phyloP scores from a whole-genome alignment of 2,329 filamentous ascomycete genomes.

The Alternaria incomplexa region DNA sequence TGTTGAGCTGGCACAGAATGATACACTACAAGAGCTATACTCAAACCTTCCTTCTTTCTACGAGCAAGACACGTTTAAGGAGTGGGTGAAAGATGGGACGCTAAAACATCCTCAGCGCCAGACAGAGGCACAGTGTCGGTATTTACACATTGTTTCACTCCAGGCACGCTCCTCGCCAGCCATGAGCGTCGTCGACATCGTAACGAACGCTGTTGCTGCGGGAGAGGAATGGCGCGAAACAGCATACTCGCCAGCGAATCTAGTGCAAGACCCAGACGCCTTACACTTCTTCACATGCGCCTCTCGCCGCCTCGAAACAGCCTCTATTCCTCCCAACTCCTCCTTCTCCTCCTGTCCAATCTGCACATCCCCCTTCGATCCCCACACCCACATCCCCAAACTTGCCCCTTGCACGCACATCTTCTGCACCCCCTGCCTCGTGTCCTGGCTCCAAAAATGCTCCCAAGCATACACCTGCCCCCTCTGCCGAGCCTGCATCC shows the following conservation, averaged over 20 bases:
- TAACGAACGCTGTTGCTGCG: too few relatives aligned
- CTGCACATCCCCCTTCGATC: neutral
- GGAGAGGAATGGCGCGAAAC: neutral
- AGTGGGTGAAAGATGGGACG: constrained; percentile 8
- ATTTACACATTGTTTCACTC: neutral
- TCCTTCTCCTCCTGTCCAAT: neutral
- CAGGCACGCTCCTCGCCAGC: neutral
- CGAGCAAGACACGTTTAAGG: neutral
- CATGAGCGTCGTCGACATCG: too few relatives aligned
- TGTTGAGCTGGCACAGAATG: neutral
- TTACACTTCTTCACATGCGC: neutral
- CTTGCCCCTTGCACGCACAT: neutral
- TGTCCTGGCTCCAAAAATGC: neutral
- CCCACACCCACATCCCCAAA: neutral
- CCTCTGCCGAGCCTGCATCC: neutral
- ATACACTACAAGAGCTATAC: neutral
- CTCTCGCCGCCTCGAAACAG: neutral
- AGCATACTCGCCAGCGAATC: neutral
- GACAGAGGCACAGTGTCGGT: constrained; percentile 3
- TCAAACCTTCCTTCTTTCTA: neutral
- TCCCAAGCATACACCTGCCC: neutral
- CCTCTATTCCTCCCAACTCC: neutral
- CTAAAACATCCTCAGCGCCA: constrained; percentile 12
- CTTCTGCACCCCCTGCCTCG: neutral
- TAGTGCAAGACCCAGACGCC: neutral